These are phyloP conservation scores for Paramecium octaurelia DNA, from an alignment of 73 alveolate genomes.

Conservation along the genomic window DNA sequence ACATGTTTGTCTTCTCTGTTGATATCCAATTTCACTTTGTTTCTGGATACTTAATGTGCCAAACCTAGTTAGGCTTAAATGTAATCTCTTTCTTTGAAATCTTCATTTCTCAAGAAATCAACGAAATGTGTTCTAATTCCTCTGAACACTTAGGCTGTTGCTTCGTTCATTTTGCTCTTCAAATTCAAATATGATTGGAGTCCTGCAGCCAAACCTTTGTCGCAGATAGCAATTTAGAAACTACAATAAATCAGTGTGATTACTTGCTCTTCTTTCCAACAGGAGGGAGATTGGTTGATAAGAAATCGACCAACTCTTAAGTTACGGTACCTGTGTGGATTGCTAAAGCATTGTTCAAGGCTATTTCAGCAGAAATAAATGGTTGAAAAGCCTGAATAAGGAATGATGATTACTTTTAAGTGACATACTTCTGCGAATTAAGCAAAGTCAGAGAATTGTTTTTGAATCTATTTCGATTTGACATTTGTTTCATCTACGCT, in stretches of 20 bases:
- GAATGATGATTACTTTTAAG: not conserved
- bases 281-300: slow-evolving; percentile 12
- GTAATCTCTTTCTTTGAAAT: slow-evolving; percentile 64
- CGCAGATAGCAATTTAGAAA: not conserved
- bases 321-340: slow-evolving; percentile 18
- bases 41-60: slow-evolving; percentile 89
- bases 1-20: slow-evolving; percentile 97
- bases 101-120: slow-evolving; percentile 44
- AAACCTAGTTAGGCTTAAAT: slow-evolving; percentile 91
- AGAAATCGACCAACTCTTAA: slow-evolving; percentile 24
- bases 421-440: slow-evolving; percentile 24
- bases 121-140: slow-evolving; percentile 48
- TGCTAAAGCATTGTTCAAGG: slow-evolving; percentile 15
- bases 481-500: slow-evolving; percentile 43
- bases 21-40: slow-evolving; percentile 87
- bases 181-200: not conserved
- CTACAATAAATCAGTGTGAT: not conserved
- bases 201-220: slow-evolving; percentile 25
- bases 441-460: slow-evolving; percentile 5
- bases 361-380: slow-evolving; percentile 38
- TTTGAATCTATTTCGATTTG: not conserved
- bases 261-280: slow-evolving; percentile 44
- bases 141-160: slow-evolving; percentile 36
- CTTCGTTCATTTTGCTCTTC: slow-evolving; percentile 46
- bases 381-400: slow-evolving; percentile 27